These are phyloP conservation scores for Eucalyptus erythrocorys DNA, from an alignment of 345 rosid genomes.

Conservation along the genomic window DNA sequence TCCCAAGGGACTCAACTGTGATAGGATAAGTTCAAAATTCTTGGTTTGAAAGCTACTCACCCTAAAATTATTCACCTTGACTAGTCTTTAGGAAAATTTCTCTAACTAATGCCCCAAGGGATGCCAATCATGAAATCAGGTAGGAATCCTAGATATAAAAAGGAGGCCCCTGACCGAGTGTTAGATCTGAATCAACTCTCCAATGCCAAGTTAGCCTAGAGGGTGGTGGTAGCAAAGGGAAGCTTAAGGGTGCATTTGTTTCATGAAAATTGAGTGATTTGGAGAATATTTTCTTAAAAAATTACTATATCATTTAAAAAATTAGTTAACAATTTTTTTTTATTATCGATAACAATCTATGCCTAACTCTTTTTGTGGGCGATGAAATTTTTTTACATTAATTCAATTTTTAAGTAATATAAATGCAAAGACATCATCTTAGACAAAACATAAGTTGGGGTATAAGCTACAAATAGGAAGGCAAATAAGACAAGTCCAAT, in stretches of 20 bases:
- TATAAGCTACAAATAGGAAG: neutral
- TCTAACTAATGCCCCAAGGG: neutral
- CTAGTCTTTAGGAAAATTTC: neutral
- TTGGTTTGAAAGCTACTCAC: neutral
- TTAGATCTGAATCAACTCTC: neutral
- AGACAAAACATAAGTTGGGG: neutral
- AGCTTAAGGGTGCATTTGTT: rapidly evolving
- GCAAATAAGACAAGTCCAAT: neutral
- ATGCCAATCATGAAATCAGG: neutral
- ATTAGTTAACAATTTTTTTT: rapidly evolving
- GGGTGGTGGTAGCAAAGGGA: neutral
- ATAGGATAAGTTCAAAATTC: rapidly evolving
- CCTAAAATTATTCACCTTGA: neutral
- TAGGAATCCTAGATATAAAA: neutral
- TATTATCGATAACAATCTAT: too few species aligned
- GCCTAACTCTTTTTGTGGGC: neutral
- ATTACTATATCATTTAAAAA: too few species aligned
- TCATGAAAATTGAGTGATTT: neutral
- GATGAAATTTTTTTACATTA: neutral
- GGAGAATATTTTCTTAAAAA: too few species aligned
- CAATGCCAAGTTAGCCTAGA: neutral
- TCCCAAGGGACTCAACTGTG: rapidly evolving
- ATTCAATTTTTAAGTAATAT: too few species aligned
- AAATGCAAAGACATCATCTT: neutral
- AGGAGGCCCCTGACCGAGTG: neutral